Percentiles rank a stretch among this genome's conserved stretches.
Conservation (phyloP, 306 rosid genomes). For the Oxytropis ochrocephala region DNA sequence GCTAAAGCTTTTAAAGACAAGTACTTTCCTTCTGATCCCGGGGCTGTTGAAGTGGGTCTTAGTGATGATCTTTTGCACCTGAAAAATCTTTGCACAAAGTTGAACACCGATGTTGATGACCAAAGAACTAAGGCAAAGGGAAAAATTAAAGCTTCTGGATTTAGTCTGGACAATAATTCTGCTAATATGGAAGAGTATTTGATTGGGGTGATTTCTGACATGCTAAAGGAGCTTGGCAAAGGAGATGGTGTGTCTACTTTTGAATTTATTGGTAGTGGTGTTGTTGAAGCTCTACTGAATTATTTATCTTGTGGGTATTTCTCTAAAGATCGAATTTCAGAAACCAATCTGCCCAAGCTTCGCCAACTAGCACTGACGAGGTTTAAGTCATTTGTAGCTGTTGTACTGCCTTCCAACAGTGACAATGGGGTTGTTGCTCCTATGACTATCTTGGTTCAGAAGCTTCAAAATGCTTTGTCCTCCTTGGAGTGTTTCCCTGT, state of each 20-base stretch:
- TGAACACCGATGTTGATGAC: slow-evolving; percentile 64
- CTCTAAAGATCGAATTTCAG: slow-evolving; percentile 67
- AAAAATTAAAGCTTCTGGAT: slow-evolving; percentile 60
- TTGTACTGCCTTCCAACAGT: slow-evolving; percentile 55
- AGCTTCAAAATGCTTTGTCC: slow-evolving; percentile 87
- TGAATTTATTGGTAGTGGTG: slow-evolving; percentile 96
- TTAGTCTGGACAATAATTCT: slow-evolving; percentile 42
- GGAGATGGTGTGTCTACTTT: slow-evolving; percentile 94
- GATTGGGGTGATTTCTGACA: slow-evolving; percentile 61
- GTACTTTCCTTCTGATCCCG: slow-evolving; percentile 70
- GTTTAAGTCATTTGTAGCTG: slow-evolving; percentile 66
- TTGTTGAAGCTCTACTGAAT: slow-evolving; percentile 64
- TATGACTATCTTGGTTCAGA: slow-evolving; percentile 75
- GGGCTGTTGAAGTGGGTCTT: slow-evolving; percentile 67
- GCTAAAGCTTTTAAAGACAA: slow-evolving; percentile 79
- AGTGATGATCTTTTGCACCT: slow-evolving; percentile 73
- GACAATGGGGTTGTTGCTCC: slow-evolving; percentile 36
- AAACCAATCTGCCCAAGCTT: slow-evolving; percentile 65
- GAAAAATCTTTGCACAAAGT: slow-evolving; percentile 66
- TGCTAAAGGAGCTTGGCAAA: slow-evolving; percentile 77
- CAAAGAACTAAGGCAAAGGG: slow-evolving; percentile 64
- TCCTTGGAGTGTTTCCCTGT: slow-evolving; percentile 91
- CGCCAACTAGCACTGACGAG: slow-evolving; percentile 70
- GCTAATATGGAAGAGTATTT: slow-evolving; percentile 52
- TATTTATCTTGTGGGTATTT: slow-evolving; percentile 81